phyloP scores from a whole-genome alignment of 345 rosid species.

The Laguncularia racemosa region DNA sequence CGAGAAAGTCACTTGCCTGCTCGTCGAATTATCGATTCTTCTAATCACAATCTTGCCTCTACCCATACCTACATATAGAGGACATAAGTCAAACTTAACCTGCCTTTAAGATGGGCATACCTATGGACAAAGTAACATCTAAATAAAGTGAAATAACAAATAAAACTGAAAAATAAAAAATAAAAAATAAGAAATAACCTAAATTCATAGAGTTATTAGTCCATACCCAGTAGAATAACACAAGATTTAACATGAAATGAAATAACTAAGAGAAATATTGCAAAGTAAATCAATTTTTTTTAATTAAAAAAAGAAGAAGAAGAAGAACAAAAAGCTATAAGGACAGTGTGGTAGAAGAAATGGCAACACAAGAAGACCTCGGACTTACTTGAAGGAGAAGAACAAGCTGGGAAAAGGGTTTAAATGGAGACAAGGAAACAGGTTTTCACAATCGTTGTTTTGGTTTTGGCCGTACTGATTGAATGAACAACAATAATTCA shows the following conservation, averaged over 20 bases:
- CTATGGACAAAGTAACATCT: no score
- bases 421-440: conserved; percentile 1
- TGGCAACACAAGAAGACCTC: neutral
- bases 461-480: no score
- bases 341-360: neutral
- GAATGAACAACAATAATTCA: no score
- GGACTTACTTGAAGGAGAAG: conserved; percentile 12
- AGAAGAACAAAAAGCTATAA: no score
- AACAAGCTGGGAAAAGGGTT: conserved; percentile 13
- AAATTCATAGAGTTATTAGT: neutral
- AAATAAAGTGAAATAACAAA: no score
- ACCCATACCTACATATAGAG: conserved; percentile 25
- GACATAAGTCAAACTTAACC: neutral
- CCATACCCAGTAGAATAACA: neutral
- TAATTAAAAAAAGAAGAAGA: no score
- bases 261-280: no score
- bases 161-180: neutral
- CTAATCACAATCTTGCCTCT: conserved; percentile 56
- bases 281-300: no score
- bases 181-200: neutral
- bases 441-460: no score
- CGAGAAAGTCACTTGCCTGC: conserved; percentile 57
- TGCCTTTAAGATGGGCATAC: no score
- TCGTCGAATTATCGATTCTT: conserved; percentile 52
- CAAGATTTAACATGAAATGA: neutral